These are phyloP conservation scores for Jaapia argillacea DNA, from an alignment of 768 basidiomycete genomes.

Conservation along the genomic window DNA sequence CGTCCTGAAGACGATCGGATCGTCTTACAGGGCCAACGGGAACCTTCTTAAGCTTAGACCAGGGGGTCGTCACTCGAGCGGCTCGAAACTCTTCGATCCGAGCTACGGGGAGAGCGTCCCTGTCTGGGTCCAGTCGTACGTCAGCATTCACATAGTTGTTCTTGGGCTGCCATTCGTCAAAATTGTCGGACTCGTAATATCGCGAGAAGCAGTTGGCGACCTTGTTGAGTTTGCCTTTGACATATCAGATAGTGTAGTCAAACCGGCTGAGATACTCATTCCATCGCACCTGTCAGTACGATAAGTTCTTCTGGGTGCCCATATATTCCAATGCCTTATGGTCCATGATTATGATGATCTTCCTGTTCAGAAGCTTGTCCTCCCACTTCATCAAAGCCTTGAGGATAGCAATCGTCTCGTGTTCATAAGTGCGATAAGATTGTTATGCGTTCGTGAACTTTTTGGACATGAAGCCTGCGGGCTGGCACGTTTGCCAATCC, in stretches of 20 bases:
- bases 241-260: constrained; percentile 16
- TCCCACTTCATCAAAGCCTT: constrained; percentile 20
- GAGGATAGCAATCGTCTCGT: constrained; percentile 4
- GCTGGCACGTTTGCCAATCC: constrained; percentile 7
- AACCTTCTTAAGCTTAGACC: constrained; percentile 23
- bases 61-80: constrained; percentile 29
- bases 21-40: too few relatives aligned
- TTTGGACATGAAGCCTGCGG: constrained; percentile 9
- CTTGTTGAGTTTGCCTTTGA: constrained; percentile 14
- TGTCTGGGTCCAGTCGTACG: constrained; percentile 6
- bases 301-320: constrained; percentile 10
- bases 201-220: constrained; percentile 21
- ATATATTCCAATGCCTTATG: constrained; percentile 21
- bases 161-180: not conserved
- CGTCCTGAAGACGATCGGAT: too few relatives aligned
- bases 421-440: constrained; percentile 6
- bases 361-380: constrained; percentile 18
- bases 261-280: constrained; percentile 21
- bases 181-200: constrained; percentile 18
- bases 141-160: constrained; percentile 2
- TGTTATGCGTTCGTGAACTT: constrained; percentile 8
- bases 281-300: constrained; percentile 17
- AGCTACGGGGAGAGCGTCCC: constrained; percentile 1
- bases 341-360: constrained; percentile 16
- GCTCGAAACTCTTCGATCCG: not conserved